Conservation (phyloP, 306 rosid species). For the Arachis hypogaea region DNA sequence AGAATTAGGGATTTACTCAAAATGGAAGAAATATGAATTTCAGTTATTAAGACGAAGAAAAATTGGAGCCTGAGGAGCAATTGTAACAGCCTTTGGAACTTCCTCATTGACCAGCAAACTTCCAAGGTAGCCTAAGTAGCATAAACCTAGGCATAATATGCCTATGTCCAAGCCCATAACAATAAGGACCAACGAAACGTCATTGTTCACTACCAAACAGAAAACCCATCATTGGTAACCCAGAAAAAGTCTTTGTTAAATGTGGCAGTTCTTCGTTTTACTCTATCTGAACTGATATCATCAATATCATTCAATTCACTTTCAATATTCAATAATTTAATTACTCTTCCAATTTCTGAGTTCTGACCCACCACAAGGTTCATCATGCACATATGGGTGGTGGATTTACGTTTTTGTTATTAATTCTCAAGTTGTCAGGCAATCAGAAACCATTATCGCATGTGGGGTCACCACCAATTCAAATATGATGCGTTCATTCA, state of each 20-base stretch:
- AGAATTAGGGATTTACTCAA: no score
- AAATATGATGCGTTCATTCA: conserved; percentile 5
- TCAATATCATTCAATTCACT: conserved; percentile 35
- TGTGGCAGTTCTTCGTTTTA: neutral
- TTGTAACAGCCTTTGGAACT: no score
- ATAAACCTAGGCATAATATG: conserved; percentile 3
- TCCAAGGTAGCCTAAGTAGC: neutral
- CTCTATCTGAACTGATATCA: conserved; percentile 14
- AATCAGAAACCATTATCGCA: conserved; percentile 18
- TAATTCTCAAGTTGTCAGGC: conserved; percentile 33
- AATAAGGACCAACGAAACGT: neutral
- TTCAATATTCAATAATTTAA: conserved; percentile 33
- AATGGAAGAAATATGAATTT: no score
- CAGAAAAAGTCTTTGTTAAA: neutral
- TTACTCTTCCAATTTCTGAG: conserved; percentile 39
- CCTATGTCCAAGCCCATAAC: conserved; percentile 2
- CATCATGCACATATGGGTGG: conserved; percentile 41
- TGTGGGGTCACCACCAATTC: conserved; percentile 30
- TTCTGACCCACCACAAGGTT: conserved; percentile 44
- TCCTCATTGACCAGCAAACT: no score
- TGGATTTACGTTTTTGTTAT: conserved; percentile 34
- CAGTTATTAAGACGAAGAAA: no score
- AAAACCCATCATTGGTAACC: no score
- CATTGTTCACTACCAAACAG: neutral
- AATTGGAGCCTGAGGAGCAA: neutral